Base-by-base conservation (phyloP, 2,329 filamentous ascomycete species). In the Colletotrichum shisoi region DNA sequence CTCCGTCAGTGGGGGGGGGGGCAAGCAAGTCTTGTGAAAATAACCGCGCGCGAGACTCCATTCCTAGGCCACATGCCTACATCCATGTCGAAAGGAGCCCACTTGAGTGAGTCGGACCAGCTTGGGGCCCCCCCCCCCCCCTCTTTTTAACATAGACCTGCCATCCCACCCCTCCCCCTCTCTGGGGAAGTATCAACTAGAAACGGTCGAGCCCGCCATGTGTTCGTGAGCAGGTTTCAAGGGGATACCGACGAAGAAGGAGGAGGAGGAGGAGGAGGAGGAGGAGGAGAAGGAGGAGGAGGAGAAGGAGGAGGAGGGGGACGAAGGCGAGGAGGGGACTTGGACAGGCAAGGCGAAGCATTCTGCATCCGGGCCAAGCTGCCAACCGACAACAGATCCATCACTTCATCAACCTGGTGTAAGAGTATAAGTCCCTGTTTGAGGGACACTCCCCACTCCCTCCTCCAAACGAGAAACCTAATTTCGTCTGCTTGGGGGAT, bases 301-400 rank as follows among this genome's bases (percentile, higher is more conserved):
- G 2, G 31, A 34, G 31, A 31, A 31, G 27, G 7, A 1, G 7
- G 27, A 31, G 7, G 7, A 34, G 31, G 7, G 9, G 2, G 31
- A 34, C 8, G 31, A 34, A 8, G 27, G 27, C 5, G 31, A 31
- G 31, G 31, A 7, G 17, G 40, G 40, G 40, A 17, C 13, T 17
- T 3, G 40, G 40, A 44, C 40, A 17, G 7, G 19, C 9, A n/a
- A 45, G 19, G 19, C 57, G 57, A 65, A 66, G 57, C 19, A 62
- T 51, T 66, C 17, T 57, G 34, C 63, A 57, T 57, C 63, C 63
- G 63, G 19, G 58, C 51, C 52, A 63, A 57, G 59, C 59, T 53
- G 31, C 46, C 42, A 34, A 12, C 48, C 46, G 59, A 63, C 45
- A 48, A 46, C 27, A 58, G 31, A 67, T 63, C 59, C 52, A 46